These are phyloP conservation scores for Diaporthe eres DNA, from an alignment of 2,329 filamentous ascomycete species.

Conservation along the genomic window DNA sequence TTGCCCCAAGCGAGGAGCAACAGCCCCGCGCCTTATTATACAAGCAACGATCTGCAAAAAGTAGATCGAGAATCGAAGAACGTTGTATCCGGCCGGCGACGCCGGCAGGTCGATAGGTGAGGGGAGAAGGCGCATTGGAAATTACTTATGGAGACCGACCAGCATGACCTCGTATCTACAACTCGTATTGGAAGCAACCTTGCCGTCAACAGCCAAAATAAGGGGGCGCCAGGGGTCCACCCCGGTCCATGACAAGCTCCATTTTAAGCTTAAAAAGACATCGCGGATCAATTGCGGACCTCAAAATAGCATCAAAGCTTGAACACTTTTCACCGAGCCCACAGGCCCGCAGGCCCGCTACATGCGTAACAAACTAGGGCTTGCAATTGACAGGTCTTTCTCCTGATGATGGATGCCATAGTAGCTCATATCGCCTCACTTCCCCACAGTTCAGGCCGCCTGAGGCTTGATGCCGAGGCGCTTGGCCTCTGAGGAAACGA, in stretches of 20 bases:
- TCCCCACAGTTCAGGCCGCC: constrained; percentile 26
- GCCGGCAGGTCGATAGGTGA: constrained; percentile 4
- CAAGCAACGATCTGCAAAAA: constrained; percentile 3
- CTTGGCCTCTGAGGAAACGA: constrained; percentile 56
- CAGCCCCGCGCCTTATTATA: neutral
- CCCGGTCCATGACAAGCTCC: constrained; percentile 17
- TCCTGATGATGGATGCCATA: constrained; percentile 38
- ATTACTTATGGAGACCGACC: constrained; percentile 14
- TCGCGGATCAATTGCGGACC: constrained; percentile 27
- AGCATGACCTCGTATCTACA: constrained; percentile 10
- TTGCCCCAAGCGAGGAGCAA: neutral
- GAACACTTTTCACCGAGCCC: constrained; percentile 2
- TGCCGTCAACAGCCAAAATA: neutral
- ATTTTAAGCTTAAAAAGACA: constrained; percentile 30
- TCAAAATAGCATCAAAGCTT: constrained; percentile 19
- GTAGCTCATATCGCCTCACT: neutral
- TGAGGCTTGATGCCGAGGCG: constrained; percentile 52
- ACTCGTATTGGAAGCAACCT: constrained; percentile 15
- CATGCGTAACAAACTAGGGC: neutral
- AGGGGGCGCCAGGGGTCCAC: neutral
- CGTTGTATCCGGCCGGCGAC: neutral
- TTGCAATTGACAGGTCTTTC: constrained; percentile 1
- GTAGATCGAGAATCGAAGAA: constrained; percentile 10
- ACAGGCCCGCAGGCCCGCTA: no score
- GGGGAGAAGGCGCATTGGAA: constrained; percentile 6